phyloP scores from a whole-genome alignment of 2,329 filamentous ascomycete genomes.

The Fusarium sp. region DNA sequence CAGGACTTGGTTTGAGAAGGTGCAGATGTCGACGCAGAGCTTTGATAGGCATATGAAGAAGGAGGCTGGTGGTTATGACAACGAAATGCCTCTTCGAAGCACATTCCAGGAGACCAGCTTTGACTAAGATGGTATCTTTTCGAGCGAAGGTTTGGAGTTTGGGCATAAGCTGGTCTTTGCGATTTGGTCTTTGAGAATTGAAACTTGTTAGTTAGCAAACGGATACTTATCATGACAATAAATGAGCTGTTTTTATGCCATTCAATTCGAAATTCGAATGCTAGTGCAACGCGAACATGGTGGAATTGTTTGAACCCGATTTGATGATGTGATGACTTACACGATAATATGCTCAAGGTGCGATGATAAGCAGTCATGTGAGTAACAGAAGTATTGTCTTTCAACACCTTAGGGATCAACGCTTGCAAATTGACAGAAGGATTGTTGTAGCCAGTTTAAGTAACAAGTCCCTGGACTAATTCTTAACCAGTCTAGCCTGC shows the following conservation, averaged over 20 bases:
- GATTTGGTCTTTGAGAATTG: background rate
- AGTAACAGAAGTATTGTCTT: no score
- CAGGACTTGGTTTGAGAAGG: constrained; percentile 54
- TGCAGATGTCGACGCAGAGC: constrained; percentile 57
- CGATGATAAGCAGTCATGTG: no score
- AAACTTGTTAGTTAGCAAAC: background rate
- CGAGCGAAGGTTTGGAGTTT: background rate
- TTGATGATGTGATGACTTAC: no score
- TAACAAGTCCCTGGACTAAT: no score
- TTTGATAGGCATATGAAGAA: constrained; percentile 57
- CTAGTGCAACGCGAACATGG: no score
- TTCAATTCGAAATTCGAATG: background rate
- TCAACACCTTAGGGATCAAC: no score
- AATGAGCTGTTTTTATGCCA: background rate
- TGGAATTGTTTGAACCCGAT: no score
- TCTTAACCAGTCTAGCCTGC: background rate
- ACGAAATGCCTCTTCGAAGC: constrained; percentile 49
- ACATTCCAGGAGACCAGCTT: constrained; percentile 48
- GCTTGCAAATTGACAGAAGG: no score
- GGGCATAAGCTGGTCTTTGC: background rate
- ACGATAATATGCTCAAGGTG: no score
- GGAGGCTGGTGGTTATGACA: constrained; percentile 49
- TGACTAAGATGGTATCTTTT: background rate
- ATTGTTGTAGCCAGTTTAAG: no score
- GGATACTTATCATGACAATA: background rate